Conservation (phyloP, 139 green algal genomes). For the Ettlia oleoabundans region DNA sequence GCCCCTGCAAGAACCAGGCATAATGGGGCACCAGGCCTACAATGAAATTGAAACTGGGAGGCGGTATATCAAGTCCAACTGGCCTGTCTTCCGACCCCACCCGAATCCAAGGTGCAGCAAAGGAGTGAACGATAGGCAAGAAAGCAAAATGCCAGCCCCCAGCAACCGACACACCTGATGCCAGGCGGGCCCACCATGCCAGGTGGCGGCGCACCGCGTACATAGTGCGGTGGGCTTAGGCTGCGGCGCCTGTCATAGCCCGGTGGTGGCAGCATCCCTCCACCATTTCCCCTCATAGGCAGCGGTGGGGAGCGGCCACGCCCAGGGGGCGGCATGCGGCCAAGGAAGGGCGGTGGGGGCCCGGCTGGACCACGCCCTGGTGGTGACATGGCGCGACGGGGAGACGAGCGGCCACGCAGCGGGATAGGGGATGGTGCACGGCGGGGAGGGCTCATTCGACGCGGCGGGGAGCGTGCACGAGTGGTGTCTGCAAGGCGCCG, state of each 20-base stretch:
- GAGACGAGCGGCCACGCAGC: background rate
- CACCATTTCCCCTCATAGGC: conserved; percentile 1
- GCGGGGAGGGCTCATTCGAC: conserved; percentile 10
- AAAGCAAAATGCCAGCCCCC: no score
- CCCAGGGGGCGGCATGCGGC: conserved; percentile 3
- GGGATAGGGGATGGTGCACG: background rate
- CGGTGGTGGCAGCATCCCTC: background rate
- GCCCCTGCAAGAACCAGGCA: no score
- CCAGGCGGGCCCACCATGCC: conserved; percentile 7
- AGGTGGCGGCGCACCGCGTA: background rate
- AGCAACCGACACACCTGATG: background rate
- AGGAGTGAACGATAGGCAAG: background rate
- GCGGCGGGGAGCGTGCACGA: background rate
- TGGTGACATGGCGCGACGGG: background rate
- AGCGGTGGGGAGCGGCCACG: conserved; percentile 12
- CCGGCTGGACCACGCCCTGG: no score
- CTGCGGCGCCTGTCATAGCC: conserved; percentile 14
- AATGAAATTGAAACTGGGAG: no score
- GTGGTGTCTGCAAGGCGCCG: background rate
- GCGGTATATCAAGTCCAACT: no score
- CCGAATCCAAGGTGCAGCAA: no score
- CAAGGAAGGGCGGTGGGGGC: background rate
- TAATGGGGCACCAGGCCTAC: no score
- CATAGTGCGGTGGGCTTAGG: conserved; percentile 11
- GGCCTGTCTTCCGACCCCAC: no score